These are phyloP conservation scores for Petasospora rhodanensis DNA, from an alignment of 1,139 yeast genomes.

Conservation along the genomic window DNA sequence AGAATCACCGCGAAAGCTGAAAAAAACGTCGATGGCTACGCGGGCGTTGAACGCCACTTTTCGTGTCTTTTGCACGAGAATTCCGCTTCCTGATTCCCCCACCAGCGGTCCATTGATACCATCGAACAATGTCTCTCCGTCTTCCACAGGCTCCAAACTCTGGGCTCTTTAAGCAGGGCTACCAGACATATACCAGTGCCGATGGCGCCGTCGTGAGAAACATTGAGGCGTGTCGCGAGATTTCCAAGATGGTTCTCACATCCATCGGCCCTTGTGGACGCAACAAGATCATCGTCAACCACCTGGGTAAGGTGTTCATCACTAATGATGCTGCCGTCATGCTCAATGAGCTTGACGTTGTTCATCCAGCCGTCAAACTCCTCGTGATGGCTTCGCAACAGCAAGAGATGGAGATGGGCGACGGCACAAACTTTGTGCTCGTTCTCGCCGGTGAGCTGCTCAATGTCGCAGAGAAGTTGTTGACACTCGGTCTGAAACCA, in stretches of 20 bases:
- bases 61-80: too few relatives aligned
- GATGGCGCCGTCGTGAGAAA: conserved; percentile 95
- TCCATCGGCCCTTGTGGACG: conserved; percentile 98
- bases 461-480: conserved; percentile 75
- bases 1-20: too few relatives aligned
- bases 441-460: conserved; percentile 89
- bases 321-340: conserved; percentile 98
- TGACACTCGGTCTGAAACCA: conserved; percentile 82
- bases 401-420: conserved; percentile 90
- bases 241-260: conserved; percentile 84
- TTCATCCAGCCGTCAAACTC: conserved; percentile 95
- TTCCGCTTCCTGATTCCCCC: too few relatives aligned
- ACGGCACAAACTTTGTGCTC: conserved; percentile 66
- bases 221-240: conserved; percentile 91
- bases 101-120: too few relatives aligned
- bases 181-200: conserved; percentile 77
- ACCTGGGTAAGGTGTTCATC: conserved; percentile 73
- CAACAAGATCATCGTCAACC: conserved; percentile 91
- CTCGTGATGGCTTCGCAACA: conserved; percentile 96
- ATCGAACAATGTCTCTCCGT: conserved; percentile 81
- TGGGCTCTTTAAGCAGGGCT: conserved; percentile 95
- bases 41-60: too few relatives aligned
- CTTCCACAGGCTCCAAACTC: conserved; percentile 92
- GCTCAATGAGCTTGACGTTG: conserved; percentile 86
- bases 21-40: too few relatives aligned